phyloP scores from a whole-genome alignment of 768 basidiomycete species.

The Pleurotus sapidus region DNA sequence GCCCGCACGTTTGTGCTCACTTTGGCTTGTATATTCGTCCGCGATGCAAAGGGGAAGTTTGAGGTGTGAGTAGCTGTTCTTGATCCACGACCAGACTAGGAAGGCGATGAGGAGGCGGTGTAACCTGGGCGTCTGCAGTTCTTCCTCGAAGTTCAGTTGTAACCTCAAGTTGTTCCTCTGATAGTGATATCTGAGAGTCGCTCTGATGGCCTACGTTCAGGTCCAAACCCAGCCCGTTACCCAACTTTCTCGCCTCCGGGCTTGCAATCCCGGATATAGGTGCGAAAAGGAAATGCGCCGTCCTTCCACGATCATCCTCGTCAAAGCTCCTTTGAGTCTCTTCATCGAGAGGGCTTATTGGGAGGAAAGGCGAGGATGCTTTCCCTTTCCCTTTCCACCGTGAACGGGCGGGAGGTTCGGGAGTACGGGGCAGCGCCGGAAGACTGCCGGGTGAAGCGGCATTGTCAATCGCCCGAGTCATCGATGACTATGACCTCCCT shows the following conservation, averaged over 20 bases:
- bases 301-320: constrained; percentile 53
- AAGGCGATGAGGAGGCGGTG: too few species aligned
- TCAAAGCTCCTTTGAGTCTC: constrained; percentile 30
- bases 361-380: constrained; percentile 15
- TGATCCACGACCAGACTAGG: too few species aligned
- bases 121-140: too few species aligned
- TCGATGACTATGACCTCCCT: constrained; percentile 4
- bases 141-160: too few species aligned
- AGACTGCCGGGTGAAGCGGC: background rate
- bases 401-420: background rate
- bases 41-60: too few species aligned
- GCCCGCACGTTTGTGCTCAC: too few species aligned
- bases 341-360: constrained; percentile 18
- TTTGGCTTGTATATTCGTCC: too few species aligned
- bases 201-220: too few species aligned
- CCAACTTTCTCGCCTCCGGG: background rate
- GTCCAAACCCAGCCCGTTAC: background rate
- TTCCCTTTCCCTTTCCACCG: constrained; percentile 14
- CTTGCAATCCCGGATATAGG: constrained; percentile 27
- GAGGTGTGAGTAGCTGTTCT: too few species aligned
- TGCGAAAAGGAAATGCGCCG: constrained; percentile 57
- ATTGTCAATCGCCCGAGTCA: constrained; percentile 1
- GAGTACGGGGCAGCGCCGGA: background rate
- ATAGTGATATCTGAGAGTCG: too few species aligned
- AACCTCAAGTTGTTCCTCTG: too few species aligned